Evolutionary conservation across 306 rosid genomes (phyloP), one percentile per base, ranked within the genome.

Genomic region (Cicer pinnatifidum): DNA sequence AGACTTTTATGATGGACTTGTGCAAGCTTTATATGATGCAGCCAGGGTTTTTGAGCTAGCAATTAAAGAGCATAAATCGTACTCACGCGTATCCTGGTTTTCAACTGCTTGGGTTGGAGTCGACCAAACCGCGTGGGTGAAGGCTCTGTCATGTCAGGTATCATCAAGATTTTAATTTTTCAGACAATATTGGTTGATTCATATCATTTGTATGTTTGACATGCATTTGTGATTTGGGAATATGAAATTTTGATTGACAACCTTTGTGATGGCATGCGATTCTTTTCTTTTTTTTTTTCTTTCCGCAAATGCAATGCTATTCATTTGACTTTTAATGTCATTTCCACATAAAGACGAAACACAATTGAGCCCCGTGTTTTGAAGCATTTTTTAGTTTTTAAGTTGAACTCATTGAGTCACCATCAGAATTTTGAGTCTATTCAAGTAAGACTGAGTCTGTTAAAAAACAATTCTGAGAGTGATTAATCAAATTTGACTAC

Each of bases 1-100:
- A 72, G 88, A 92, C 78, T 83, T 81, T 58, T 88, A 84, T 56
- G 89, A 88, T 77, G 93, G 88, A 71, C 95, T 94, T 78, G 89
- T 90, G 71, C 99, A 94, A 75, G 87, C 84, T 76, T 82, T 94
- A 66, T 89, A 91, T 78, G 99, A 94, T 63, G 89, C 96, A 15
- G 89, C 97, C 76, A 89, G 99, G 82, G 92, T 87, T 82, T 94
- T 89, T 77, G 99, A 91, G 84, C 81, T 94, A 44, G 95, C 93
- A 70, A 80, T 94, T 59, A 91, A 91, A 83, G 97, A 90, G 69
- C 90, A 85, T 41, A 84, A 83, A 46, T 79, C 94, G 5, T 78
- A 75, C 72, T 82, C 92, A 16, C 83, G 80, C 47, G 80, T 53
- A 11, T 77, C 85, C 52, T 91, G 97, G 99, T 86, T 94, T 81